Evolutionary conservation across 495 filamentous ascomycete genomes (phyloP).

Genomic region (Trypethelium eluteriae): DNA sequence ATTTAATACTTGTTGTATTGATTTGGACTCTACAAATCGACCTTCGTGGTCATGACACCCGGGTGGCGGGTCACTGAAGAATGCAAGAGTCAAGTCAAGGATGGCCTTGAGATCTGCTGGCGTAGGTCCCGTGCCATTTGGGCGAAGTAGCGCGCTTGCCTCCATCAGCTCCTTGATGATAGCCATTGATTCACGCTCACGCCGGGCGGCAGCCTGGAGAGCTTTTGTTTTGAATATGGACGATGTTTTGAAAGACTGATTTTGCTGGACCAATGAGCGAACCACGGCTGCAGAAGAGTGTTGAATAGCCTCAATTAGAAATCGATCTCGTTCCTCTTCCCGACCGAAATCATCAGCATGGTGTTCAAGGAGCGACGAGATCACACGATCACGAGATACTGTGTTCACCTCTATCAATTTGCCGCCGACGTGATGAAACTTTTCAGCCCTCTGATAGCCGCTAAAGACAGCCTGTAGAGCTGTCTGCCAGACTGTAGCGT

Average conservation of each 20-base stretch:
- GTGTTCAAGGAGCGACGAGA: background rate
- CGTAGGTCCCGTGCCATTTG: background rate
- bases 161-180: background rate
- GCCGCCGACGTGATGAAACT: background rate
- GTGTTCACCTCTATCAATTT: background rate
- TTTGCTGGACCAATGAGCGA: background rate
- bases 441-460: background rate
- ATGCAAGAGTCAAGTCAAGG: background rate
- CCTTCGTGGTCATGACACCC: background rate
- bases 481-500: background rate
- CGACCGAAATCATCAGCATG: background rate
- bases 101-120: background rate
- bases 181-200: background rate
- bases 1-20: background rate
- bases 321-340: background rate
- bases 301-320: background rate
- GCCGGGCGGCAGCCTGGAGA: background rate
- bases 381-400: background rate
- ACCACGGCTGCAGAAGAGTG: background rate
- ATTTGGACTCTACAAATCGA: background rate
- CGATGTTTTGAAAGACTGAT: background rate
- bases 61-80: background rate
- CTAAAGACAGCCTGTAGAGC: background rate
- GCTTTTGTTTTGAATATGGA: background rate
- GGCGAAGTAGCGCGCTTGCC: background rate